A percentile compares a stretch with the other conserved stretches of the same genome.
Evolutionary conservation across 345 rosid genomes (phyloP).

Genomic region (Gossypium arboreum): DNA sequence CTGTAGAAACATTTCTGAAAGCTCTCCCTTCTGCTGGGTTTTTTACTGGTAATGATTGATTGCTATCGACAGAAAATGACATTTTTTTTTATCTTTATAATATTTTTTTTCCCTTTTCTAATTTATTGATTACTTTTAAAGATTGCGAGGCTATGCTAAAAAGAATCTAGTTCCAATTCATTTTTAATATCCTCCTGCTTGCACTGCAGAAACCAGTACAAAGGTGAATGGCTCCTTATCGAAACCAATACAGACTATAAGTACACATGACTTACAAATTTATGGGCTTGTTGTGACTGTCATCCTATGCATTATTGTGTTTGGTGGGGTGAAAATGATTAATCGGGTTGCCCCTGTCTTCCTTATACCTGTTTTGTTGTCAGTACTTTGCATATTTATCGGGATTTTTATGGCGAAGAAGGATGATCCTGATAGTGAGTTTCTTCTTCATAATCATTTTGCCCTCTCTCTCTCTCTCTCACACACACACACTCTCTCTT

Average conservation of each 20-base stretch:
- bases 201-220: slow-evolving; percentile 62
- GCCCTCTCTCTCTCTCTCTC: neutral
- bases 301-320: slow-evolving; percentile 87
- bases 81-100: neutral
- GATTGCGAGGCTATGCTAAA: neutral
- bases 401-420: slow-evolving; percentile 67
- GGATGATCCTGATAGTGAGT: slow-evolving; percentile 71
- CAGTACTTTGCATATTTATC: slow-evolving; percentile 80
- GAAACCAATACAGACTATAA: slow-evolving; percentile 60
- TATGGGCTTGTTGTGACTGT: slow-evolving; percentile 92
- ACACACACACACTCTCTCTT: too few species aligned
- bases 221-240: slow-evolving; percentile 62
- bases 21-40: slow-evolving; percentile 98
- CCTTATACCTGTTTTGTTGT: slow-evolving; percentile 82
- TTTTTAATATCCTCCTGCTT: slow-evolving; percentile 20
- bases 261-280: slow-evolving; percentile 87
- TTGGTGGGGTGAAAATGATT: slow-evolving; percentile 98
- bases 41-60: slow-evolving; percentile 58
- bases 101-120: neutral
- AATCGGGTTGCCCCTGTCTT: slow-evolving; percentile 99
- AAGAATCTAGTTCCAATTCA: slow-evolving; percentile 7
- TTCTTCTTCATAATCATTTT: neutral
- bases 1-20: slow-evolving; percentile 94
- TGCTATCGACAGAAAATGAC: neutral
- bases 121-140: neutral